Percentiles rank a stretch among this genome's conserved stretches.
Evolutionary conservation across 768 basidiomycete species (phyloP).

Genomic region (Leccinum aurantiacum): DNA sequence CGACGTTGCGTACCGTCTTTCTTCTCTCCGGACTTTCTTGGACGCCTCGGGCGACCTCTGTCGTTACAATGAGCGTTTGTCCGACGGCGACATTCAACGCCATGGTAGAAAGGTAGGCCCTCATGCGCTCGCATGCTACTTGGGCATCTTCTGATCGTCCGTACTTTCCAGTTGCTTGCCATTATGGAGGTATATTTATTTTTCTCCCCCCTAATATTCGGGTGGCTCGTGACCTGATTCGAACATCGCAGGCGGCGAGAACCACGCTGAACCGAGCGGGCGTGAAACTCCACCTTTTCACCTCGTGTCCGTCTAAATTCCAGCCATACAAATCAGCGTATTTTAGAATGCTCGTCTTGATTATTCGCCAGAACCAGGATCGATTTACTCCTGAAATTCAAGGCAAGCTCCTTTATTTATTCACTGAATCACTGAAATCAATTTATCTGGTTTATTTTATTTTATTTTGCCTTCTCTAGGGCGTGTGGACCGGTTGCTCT

Average conservation of each 20-base stretch:
- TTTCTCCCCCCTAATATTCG: slow-evolving; percentile 2
- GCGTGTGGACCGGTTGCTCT: slow-evolving; percentile 34
- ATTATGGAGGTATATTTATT: slow-evolving; percentile 49
- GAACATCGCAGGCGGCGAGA: slow-evolving; percentile 41
- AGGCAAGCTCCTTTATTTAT: slow-evolving; percentile 19
- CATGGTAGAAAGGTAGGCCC: slow-evolving; percentile 30
- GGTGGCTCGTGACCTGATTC: neutral
- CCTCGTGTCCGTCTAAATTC: slow-evolving; percentile 41
- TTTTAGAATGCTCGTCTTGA: slow-evolving; percentile 45
- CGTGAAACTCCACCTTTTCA: slow-evolving; percentile 46
- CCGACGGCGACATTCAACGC: slow-evolving; percentile 22
- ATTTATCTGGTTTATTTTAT: slow-evolving; percentile 1
- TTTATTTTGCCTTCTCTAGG: slow-evolving; percentile 18
- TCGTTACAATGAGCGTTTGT: slow-evolving; percentile 17
- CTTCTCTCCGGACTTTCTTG: slow-evolving; percentile 31
- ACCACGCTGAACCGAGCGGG: slow-evolving; percentile 45
- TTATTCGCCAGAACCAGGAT: slow-evolving; percentile 35
- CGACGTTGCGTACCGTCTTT: slow-evolving; percentile 30
- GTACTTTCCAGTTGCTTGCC: slow-evolving; percentile 42
- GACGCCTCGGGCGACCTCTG: slow-evolving; percentile 30
- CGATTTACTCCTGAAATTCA: slow-evolving; percentile 28
- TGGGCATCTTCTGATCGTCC: slow-evolving; percentile 5
- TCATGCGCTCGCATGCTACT: neutral
- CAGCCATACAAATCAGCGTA: slow-evolving; percentile 48
- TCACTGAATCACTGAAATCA: neutral